A percentile compares a stretch with the other conserved stretches of the same genome.
Evolutionary conservation across 768 basidiomycete genomes (phyloP).

Genomic region (Leccinum olivaceopallidum): DNA sequence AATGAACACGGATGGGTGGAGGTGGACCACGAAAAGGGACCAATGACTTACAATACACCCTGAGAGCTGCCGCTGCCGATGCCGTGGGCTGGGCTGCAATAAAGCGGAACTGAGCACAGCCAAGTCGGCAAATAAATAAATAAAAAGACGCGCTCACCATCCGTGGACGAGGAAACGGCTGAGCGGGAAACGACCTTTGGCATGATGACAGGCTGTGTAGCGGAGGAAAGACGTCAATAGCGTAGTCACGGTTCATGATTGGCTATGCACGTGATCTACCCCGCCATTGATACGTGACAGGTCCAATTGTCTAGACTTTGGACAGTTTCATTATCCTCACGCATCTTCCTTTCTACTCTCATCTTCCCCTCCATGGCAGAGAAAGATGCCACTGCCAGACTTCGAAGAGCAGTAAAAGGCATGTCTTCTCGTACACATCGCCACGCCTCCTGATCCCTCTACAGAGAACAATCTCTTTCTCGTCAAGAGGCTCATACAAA

Average conservation of each 20-base stretch:
- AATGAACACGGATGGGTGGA: constrained; percentile 16
- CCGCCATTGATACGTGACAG: constrained; percentile 2
- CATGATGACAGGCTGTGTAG: constrained; percentile 45
- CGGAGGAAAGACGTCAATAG: constrained; percentile 1
- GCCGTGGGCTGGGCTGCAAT: constrained; percentile 71
- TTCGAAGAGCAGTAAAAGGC: constrained; percentile 84
- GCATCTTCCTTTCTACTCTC: constrained; percentile 23
- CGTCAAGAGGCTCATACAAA: constrained; percentile 82
- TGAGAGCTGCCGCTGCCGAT: constrained; percentile 73
- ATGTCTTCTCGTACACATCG: constrained; percentile 7
- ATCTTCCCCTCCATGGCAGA: constrained; percentile 63
- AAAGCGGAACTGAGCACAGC: constrained; percentile 1
- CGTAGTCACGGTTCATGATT: constrained; percentile 2
- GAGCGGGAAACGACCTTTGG: constrained; percentile 92
- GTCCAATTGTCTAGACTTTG: constrained; percentile 26
- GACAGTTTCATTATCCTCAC: constrained; percentile 22
- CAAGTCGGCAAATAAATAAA: not conserved
- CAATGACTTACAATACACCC: constrained; percentile 71
- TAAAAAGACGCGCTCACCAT: constrained; percentile 50
- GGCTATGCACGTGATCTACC: constrained; percentile 28
- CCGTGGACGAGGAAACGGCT: constrained; percentile 84
- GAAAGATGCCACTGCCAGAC: constrained; percentile 72
- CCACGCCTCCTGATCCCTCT: constrained; percentile 18
- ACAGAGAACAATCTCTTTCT: constrained; percentile 94
- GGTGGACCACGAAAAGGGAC: constrained; percentile 8